Evolutionary conservation across 169 alveolate genomes (phyloP).

Genomic region (Hammondia hammondi): DNA sequence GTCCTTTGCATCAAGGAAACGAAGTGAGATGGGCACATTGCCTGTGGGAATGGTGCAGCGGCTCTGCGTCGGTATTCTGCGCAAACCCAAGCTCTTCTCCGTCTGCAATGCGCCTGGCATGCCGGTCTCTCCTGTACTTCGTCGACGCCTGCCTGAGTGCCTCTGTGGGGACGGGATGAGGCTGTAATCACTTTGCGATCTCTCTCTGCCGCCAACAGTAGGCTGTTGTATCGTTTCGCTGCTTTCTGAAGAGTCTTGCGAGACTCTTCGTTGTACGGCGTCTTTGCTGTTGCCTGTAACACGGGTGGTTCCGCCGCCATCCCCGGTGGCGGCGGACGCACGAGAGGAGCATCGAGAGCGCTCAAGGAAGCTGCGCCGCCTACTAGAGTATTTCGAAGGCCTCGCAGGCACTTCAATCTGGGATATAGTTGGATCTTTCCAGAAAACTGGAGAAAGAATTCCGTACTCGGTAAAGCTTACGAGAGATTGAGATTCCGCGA

Average conservation of each 20-base stretch:
- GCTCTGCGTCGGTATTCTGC: background rate
- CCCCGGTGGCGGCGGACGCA: background rate
- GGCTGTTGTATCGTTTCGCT: background rate
- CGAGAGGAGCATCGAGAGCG: background rate
- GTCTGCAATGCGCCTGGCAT: background rate
- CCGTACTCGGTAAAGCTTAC: constrained; percentile 29
- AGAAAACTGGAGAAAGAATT: background rate
- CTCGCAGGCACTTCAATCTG: constrained; percentile 16
- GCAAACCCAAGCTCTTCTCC: background rate
- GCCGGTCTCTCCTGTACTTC: background rate
- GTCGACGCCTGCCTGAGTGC: background rate
- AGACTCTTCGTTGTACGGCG: background rate
- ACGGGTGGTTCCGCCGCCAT: background rate
- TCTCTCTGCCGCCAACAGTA: background rate
- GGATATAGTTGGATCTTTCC: background rate
- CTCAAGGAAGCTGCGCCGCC: background rate
- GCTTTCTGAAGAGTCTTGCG: background rate
- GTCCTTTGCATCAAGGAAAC: constrained; percentile 5
- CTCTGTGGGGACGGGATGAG: background rate
- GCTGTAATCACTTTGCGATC: background rate
- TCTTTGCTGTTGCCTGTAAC: background rate
- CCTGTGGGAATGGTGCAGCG: constrained; percentile 27
- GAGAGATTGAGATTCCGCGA: background rate
- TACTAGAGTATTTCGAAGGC: background rate
- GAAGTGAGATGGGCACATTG: background rate